Base-by-base conservation (phyloP, 176 grass and related monocot genomes). In the Eleusine indica region DNA sequence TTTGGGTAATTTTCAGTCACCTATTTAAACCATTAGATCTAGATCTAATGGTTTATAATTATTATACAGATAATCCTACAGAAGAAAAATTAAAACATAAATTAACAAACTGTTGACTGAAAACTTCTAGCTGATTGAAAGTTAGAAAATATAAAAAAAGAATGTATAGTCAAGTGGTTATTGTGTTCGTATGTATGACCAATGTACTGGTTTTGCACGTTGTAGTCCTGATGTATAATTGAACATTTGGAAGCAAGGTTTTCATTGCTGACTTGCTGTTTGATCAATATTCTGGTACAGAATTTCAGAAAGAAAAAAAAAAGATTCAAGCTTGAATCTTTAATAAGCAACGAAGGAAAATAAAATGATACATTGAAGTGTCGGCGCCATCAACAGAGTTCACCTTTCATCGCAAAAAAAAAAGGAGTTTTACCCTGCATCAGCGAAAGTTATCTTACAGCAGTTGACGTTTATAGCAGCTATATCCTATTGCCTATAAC, bases 401-500 rank as follows among this genome's bases (percentile, higher is more conserved):
- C 19, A 47, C 44, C 44, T 10, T 47, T 47, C 0, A 47, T 12
- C 9, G 9, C 6, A 8, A 7, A 44, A 44, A 44, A 6, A 2
- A 18, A 25, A 25, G 25, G 42, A 46, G 44, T 29, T 71, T 35
- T 53, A 17, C 28, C 25, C 25, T 3, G 9, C 40, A n/a, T 73
- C 22, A 73, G 13, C 44, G 32, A 35, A 35, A 35, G 32, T 35
- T 25, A 30, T 63, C 64, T 48, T 41, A 16, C 21, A 49, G 4
- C 47, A 32, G 40, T 22, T 82, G 8, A 60, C 63, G 71, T 56
- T 56, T 57, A 71, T 85, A 46, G 9, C 14, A 77, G 47, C 1
- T 44, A 76, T 63, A 75, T 13, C 28, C 2, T 71, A 75, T 62
- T 52, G 28, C 77, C 19, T 77, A 71, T 78, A 78, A 40, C 30